Base-by-base conservation (phyloP, 306 rosid species). In the Pachyrhizus erosus region DNA sequence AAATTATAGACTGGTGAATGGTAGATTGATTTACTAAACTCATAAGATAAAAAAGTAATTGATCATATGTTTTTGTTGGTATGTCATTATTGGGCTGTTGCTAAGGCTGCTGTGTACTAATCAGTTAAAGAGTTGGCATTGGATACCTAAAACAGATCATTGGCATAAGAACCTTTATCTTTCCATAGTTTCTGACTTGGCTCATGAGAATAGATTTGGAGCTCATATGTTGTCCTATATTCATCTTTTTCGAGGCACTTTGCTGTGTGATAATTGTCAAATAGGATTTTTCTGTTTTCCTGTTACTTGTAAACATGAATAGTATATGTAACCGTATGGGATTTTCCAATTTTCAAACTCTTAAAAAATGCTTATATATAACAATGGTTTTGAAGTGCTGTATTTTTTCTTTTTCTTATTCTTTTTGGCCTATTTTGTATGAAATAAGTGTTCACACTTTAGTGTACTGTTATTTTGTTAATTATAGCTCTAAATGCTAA, bases 401-500 rank as follows among this genome's bases (percentile, higher is more conserved):
- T 24, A 7, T 46, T 45, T 14, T 70, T 70, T 70, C 40, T 45
- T 70, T 43, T 5, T 31, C 7, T 27, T n/a, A 31, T 20, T 61
- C n/a, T 24, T 60, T 24, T 7, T 54, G 18, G 21, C 21, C 70
- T 64, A 15, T 31, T 62, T 48, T 54, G 5, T 43, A 13, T 52
- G 55, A n/a, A 52, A 29, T 14, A 52, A 49, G 8, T 21, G 61
- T 66, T 37, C 37, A 64, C 46, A 34, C 71, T 65, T 23, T 55
- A 15, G 17, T 43, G 24, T 33, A 48, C 11, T 58, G 34, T 48
- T 48, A 29, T 42, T 20, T 33, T 84, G 78, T 79, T 27, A 57
- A 23, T 72, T 37, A 9, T 34, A 62, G 39, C 65, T 49, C 80
- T 81, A 43, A 79, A 65, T 73, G 70, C 66, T 81, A 49, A 45